Evolutionary conservation across 129 eudicot genomes (phyloP).

Genomic region (Artemisia argyi): DNA sequence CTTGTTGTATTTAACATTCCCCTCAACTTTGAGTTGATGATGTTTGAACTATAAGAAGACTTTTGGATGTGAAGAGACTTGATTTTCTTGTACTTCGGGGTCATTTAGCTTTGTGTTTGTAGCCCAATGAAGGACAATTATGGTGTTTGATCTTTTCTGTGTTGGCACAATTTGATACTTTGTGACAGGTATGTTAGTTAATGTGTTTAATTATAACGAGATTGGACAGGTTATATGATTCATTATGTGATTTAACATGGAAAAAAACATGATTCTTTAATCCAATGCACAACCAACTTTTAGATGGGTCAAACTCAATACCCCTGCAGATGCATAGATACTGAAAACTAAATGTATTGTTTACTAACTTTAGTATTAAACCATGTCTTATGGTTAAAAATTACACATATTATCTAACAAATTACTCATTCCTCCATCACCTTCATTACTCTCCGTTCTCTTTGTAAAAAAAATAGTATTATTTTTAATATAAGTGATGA

Average conservation of each 20-base stretch:
- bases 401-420: too few species aligned
- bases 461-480: too few species aligned
- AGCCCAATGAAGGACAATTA: background rate
- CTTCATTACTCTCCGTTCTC: too few species aligned
- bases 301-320: background rate
- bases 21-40: constrained; percentile 10
- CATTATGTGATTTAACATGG: background rate
- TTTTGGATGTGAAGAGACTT: too few species aligned
- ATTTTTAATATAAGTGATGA: too few species aligned
- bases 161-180: constrained; percentile 12
- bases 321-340: too few species aligned
- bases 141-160: constrained; percentile 10
- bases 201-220: background rate
- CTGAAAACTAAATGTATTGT: too few species aligned
- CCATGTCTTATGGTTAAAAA: too few species aligned
- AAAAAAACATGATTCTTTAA: background rate
- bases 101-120: background rate
- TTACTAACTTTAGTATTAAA: too few species aligned
- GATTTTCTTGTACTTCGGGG: background rate
- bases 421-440: too few species aligned
- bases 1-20: constrained; percentile 2
- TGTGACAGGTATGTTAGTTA: background rate
- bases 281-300: background rate
- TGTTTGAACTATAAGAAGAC: constrained; percentile 10
- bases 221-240: constrained; percentile 10